A percentile compares a stretch with the other conserved stretches of the same genome.
Evolutionary conservation across 2,329 filamentous ascomycete species (phyloP).

Genomic region (Colletotrichum sublineola): DNA sequence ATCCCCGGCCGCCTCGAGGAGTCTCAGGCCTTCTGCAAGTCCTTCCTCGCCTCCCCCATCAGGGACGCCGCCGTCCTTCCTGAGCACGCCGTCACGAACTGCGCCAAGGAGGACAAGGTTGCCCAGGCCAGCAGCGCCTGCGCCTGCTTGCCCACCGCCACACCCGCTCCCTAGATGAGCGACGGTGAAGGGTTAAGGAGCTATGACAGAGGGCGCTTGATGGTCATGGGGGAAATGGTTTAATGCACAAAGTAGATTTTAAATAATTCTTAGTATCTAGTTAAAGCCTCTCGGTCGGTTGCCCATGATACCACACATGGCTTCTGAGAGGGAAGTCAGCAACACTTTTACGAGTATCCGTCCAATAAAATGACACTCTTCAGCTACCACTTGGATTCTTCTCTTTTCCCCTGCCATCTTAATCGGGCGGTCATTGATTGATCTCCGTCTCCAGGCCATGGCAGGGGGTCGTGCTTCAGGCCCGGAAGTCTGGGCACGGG

Average conservation of each 20-base stretch:
- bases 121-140: slow-evolving; percentile 44
- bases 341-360: slow-evolving; percentile 2
- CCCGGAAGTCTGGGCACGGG: background rate
- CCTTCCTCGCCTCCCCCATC: slow-evolving; percentile 40
- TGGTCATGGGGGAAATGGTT: background rate
- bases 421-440: background rate
- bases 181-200: background rate
- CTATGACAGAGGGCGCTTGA: too few species aligned
- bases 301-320: background rate
- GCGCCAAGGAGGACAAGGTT: slow-evolving; percentile 43
- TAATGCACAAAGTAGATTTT: background rate
- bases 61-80: slow-evolving; percentile 44
- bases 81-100: slow-evolving; percentile 43
- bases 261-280: slow-evolving; percentile 19
- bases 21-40: slow-evolving; percentile 51
- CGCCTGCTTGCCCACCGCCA: slow-evolving; percentile 45
- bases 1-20: slow-evolving; percentile 50
- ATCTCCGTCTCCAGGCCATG: background rate
- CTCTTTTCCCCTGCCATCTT: too few species aligned
- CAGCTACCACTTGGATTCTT: background rate
- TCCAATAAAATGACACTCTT: background rate
- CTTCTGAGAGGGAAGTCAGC: slow-evolving; percentile 12
- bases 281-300: slow-evolving; percentile 19
- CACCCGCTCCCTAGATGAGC: slow-evolving; percentile 31
- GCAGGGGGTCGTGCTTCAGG: background rate